These are phyloP conservation scores for Apostasia ramifera DNA, from an alignment of 106 monocot species.

Conservation along the genomic window DNA sequence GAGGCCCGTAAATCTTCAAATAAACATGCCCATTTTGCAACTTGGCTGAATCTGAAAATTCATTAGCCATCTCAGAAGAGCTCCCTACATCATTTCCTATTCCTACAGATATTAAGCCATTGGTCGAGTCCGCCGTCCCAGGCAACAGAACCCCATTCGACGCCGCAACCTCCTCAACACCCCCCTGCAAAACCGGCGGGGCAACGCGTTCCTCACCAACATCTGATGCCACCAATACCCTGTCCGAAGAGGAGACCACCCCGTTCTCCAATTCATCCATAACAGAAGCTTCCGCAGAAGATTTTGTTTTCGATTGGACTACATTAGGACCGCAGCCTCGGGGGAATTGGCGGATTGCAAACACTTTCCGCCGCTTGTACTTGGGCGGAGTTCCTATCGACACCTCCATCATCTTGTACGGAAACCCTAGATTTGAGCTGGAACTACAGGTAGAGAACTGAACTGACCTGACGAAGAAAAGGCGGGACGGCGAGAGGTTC, in stretches of 20 bases:
- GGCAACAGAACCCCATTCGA: not conserved
- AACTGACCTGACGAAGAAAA: too few species aligned
- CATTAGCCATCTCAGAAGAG: too few species aligned
- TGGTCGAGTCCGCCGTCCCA: not conserved
- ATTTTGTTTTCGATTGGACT: not conserved
- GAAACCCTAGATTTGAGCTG: too few species aligned
- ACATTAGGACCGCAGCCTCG: slow-evolving; percentile 3
- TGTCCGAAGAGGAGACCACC: not conserved
- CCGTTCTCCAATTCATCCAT: not conserved
- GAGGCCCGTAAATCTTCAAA: not conserved
- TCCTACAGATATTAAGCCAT: not conserved
- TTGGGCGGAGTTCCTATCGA: not conserved
- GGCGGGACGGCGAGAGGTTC: too few species aligned
- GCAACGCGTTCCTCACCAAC: not conserved
- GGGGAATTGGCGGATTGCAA: slow-evolving; percentile 4
- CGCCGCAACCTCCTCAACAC: not conserved
- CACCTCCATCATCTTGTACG: not conserved
- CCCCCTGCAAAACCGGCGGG: not conserved
- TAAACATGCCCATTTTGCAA: not conserved
- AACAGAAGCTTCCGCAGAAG: not conserved
- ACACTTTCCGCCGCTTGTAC: slow-evolving; percentile 1
- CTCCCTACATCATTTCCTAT: not conserved
- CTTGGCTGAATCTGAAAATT: not conserved
- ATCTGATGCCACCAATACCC: not conserved
- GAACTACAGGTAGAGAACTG: too few species aligned